Conservation (phyloP, 805 yeast genomes). For the Yamadazyma tumulicola region DNA sequence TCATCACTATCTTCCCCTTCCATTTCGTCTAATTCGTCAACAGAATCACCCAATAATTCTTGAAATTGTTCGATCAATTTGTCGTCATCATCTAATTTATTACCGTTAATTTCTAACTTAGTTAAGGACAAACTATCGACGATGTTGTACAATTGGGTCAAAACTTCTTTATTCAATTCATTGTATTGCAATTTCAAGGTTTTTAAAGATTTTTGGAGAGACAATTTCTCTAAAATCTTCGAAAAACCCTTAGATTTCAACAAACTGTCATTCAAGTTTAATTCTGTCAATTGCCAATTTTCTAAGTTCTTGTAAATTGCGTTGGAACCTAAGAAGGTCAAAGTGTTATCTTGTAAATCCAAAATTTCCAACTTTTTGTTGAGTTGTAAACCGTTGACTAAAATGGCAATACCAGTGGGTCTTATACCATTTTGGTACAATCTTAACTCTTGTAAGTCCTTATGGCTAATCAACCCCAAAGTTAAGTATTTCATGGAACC, state of each 20-base stretch:
- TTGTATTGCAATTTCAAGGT: slow-evolving; percentile 10
- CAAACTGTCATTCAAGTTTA: slow-evolving; percentile 86
- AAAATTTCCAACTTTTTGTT: slow-evolving; percentile 61
- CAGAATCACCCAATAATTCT: slow-evolving; percentile 61
- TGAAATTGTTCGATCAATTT: slow-evolving; percentile 59
- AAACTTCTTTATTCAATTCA: slow-evolving; percentile 48
- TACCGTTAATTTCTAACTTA: slow-evolving; percentile 84
- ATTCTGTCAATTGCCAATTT: slow-evolving; percentile 71
- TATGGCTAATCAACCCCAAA: slow-evolving; percentile 78
- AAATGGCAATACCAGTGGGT: slow-evolving; percentile 81
- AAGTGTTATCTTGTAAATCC: slow-evolving; percentile 94
- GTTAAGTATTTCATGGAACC: slow-evolving; percentile 88
- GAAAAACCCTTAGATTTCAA: slow-evolving; percentile 76
- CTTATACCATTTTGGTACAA: slow-evolving; percentile 96
- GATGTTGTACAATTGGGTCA: slow-evolving; percentile 56
- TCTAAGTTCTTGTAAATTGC: slow-evolving; percentile 43
- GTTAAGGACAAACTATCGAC: slow-evolving; percentile 58
- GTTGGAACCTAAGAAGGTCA: slow-evolving; percentile 69
- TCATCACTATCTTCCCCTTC: slow-evolving; percentile 78
- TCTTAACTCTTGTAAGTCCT: slow-evolving; percentile 65
- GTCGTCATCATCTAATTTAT: slow-evolving; percentile 86
- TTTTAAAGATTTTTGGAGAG: slow-evolving; percentile 1
- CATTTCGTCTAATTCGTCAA: slow-evolving; percentile 92
- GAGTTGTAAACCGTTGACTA: slow-evolving; percentile 59
- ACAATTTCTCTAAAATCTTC: slow-evolving; percentile 23